These are phyloP conservation scores for Podaxis pistillaris DNA, from an alignment of 768 basidiomycete genomes.

Conservation along the genomic window DNA sequence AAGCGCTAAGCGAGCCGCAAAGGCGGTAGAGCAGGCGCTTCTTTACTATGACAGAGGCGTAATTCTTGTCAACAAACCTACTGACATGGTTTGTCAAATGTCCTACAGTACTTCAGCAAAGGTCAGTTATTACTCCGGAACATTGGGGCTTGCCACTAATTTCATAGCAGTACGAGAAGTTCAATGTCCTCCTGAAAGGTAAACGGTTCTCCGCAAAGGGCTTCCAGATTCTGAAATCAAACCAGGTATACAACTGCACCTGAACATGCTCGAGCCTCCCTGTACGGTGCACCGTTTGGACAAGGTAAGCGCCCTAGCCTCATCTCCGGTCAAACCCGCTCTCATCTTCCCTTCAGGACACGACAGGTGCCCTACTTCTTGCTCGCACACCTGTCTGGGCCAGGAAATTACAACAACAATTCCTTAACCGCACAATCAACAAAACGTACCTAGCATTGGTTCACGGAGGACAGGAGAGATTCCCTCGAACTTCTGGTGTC, in stretches of 20 bases:
- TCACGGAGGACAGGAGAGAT: conserved; percentile 47
- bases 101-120: conserved; percentile 18
- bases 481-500: conserved; percentile 34
- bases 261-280: conserved; percentile 28
- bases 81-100: conserved; percentile 54
- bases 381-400: conserved; percentile 44
- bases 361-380: conserved; percentile 62
- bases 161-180: conserved; percentile 18
- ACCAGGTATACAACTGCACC: conserved; percentile 23
- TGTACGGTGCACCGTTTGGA: conserved; percentile 64
- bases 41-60: conserved; percentile 54
- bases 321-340: not conserved
- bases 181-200: conserved; percentile 37
- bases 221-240: not conserved
- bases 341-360: conserved; percentile 36
- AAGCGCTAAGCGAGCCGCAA: not conserved
- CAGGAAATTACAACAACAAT: conserved; percentile 54
- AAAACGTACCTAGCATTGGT: conserved; percentile 70
- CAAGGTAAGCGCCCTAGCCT: conserved; percentile 39
- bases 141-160: not conserved
- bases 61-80: conserved; percentile 62
- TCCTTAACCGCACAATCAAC: conserved; percentile 41
- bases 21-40: conserved; percentile 10
- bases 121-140: conserved; percentile 18
- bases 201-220: not conserved